These are phyloP conservation scores for Vitis rupestris DNA, from an alignment of 164 flowering plant species.

Conservation along the genomic window DNA sequence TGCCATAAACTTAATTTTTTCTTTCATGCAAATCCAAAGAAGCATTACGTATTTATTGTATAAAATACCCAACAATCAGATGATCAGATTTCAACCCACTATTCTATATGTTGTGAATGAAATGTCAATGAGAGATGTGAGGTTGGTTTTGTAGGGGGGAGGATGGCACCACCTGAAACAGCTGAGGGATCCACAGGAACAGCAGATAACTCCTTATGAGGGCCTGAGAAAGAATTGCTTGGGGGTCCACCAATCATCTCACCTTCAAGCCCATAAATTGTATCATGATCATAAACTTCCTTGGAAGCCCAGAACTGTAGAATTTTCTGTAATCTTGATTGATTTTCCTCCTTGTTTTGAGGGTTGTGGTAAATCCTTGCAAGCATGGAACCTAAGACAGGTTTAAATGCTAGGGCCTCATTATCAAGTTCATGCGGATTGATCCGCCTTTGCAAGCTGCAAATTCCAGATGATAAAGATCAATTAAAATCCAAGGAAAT, in stretches of 20 bases:
- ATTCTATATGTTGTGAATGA: not conserved
- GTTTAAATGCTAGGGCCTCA: slow-evolving; percentile 94
- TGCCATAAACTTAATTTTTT: not conserved
- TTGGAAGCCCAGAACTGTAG: slow-evolving; percentile 97
- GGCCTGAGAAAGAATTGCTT: slow-evolving; percentile 40
- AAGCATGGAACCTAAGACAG: slow-evolving; percentile 90
- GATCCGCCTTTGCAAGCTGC: slow-evolving; percentile 82
- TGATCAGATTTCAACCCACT: no score
- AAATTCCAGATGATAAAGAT: slow-evolving; percentile 15
- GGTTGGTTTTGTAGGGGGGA: no score
- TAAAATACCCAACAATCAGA: no score
- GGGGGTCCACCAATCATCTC: slow-evolving; percentile 86
- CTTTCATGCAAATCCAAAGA: not conserved
- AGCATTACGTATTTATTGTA: no score
- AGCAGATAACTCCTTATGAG: slow-evolving; percentile 43
- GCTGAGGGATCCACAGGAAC: slow-evolving; percentile 35
- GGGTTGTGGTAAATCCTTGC: slow-evolving; percentile 91
- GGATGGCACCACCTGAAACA: slow-evolving; percentile 37
- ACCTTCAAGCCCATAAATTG: slow-evolving; percentile 63
- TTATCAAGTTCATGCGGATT: slow-evolving; percentile 80
- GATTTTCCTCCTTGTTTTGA: slow-evolving; percentile 87
- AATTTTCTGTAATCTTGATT: slow-evolving; percentile 81
- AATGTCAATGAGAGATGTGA: not conserved
- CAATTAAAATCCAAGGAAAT: slow-evolving; percentile 3
- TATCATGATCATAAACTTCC: slow-evolving; percentile 87